Conservation (phyloP, 768 basidiomycete genomes). For the Podaxis sp. region DNA sequence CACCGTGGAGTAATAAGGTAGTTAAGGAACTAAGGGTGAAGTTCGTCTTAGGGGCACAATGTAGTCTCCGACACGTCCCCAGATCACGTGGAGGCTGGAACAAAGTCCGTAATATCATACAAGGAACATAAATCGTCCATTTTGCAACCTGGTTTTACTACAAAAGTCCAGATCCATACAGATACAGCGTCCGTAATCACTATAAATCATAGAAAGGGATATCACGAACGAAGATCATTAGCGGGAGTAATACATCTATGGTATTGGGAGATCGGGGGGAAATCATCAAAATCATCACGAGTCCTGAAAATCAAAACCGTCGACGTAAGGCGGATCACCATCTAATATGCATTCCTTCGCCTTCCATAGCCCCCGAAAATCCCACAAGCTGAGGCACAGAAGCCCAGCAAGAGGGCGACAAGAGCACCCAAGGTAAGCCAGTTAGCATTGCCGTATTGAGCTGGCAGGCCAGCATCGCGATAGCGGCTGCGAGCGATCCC, state of each 20-base stretch:
- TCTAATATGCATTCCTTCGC: constrained; percentile 29
- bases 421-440: constrained; percentile 82
- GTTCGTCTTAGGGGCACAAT: neutral
- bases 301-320: too few relatives aligned
- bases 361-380: constrained; percentile 65
- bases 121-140: neutral
- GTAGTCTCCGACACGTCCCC: neutral
- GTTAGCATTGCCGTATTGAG: constrained; percentile 76
- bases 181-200: neutral
- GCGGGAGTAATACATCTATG: neutral
- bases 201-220: neutral
- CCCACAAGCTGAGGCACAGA: constrained; percentile 66
- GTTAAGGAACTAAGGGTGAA: too few relatives aligned
- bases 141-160: neutral
- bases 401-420: constrained; percentile 62
- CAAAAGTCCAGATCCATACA: neutral
- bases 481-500: constrained; percentile 64
- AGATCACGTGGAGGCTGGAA: neutral
- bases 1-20: too few relatives aligned
- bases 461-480: constrained; percentile 43
- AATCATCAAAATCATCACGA: neutral
- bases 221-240: neutral
- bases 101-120: neutral
- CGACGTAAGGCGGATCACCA: neutral
- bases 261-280: neutral